A percentile compares a stretch with the other conserved stretches of the same genome.
Evolutionary conservation across 176 grass and related monocot species (phyloP).

Genomic region (Thinopyrum elongatum): DNA sequence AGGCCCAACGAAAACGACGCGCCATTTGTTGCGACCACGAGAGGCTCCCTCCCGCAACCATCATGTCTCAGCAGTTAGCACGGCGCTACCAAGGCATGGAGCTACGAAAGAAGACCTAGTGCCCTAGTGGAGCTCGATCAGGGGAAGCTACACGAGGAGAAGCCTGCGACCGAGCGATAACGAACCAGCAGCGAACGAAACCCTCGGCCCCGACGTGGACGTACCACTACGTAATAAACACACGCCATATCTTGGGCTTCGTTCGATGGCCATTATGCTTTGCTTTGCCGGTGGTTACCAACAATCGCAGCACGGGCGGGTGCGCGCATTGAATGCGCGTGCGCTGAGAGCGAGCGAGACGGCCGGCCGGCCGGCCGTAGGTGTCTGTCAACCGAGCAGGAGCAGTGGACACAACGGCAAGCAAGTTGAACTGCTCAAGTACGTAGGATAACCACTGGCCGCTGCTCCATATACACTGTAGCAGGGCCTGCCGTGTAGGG

Average conservation of each 20-base stretch:
- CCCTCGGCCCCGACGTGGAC: constrained; percentile 13
- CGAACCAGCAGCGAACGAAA: background rate
- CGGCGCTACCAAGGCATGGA: background rate
- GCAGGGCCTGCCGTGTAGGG: background rate
- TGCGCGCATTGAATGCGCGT: background rate
- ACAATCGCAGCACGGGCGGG: background rate
- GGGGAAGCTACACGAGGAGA: background rate
- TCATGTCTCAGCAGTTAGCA: background rate
- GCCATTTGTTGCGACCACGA: background rate
- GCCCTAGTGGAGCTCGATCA: background rate
- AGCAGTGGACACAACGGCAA: constrained; percentile 47
- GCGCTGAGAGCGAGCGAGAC: background rate
- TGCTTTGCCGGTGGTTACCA: background rate
- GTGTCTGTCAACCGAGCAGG: constrained; percentile 4
- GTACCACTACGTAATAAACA: constrained; percentile 10
- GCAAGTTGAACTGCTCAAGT: background rate
- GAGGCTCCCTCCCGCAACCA: background rate
- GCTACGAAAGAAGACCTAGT: background rate
- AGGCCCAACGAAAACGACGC: background rate
- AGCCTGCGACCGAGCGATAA: background rate
- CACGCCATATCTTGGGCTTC: background rate
- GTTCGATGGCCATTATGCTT: background rate
- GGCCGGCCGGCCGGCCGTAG: background rate
- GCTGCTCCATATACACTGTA: background rate
- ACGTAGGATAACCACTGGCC: background rate